Evolutionary conservation across 2,329 filamentous ascomycete genomes (phyloP).

Genomic region (Ophiocordyceps australis): DNA sequence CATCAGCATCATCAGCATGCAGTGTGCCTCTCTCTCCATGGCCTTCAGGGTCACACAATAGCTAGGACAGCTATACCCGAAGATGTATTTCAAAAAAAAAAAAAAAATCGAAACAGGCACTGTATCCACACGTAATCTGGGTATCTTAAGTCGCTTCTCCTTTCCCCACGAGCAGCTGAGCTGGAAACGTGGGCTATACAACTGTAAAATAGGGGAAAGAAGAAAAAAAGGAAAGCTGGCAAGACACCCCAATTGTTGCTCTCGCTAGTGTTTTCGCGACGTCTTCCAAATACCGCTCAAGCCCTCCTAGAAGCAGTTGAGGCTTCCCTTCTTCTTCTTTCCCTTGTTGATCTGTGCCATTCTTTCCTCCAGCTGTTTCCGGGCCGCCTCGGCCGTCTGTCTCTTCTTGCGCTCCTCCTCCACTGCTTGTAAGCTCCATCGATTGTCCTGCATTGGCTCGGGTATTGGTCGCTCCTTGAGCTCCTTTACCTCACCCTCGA

Average conservation of each 20-base stretch:
- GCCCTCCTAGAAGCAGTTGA: conserved; percentile 78
- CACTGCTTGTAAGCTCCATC: conserved; percentile 68
- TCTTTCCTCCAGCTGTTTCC: conserved; percentile 77
- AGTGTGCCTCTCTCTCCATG: too few relatives aligned
- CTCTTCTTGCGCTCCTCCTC: conserved; percentile 94
- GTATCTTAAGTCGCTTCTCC: too few relatives aligned
- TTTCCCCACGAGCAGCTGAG: too few relatives aligned
- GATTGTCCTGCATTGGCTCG: conserved; percentile 32
- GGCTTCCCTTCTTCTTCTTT: conserved; percentile 87
- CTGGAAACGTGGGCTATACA: too few relatives aligned
- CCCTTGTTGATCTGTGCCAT: conserved; percentile 80
- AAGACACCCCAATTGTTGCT: too few relatives aligned
- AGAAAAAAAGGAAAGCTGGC: background rate
- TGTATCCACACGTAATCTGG: too few relatives aligned
- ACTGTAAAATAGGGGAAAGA: background rate
- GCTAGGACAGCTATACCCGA: too few relatives aligned
- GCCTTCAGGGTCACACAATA: too few relatives aligned
- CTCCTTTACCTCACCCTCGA: conserved; percentile 56
- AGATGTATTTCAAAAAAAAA: too few relatives aligned
- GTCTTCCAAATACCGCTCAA: conserved; percentile 5
- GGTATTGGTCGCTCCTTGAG: conserved; percentile 30
- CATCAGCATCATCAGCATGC: too few relatives aligned
- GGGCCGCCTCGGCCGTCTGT: conserved; percentile 73
- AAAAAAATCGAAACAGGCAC: too few relatives aligned
- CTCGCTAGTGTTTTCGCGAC: too few relatives aligned